Base-by-base conservation (phyloP, 805 yeast species). In the Myxozyma vanderwaltii region DNA sequence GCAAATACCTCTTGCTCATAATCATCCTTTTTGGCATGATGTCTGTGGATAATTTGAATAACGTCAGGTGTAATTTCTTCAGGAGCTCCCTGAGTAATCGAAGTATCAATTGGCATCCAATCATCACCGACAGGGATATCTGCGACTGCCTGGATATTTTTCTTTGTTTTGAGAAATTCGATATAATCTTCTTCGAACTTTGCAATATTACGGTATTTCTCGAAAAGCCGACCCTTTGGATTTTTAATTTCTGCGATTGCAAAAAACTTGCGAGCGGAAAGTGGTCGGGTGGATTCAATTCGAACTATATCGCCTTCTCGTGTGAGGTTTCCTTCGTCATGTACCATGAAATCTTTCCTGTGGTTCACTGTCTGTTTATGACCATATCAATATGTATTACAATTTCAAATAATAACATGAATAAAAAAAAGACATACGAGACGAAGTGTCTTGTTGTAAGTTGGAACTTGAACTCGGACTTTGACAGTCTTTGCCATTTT, bases 291-390 rank as follows among this genome's bases (percentile, higher is more conserved):
- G 62, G 75, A 74, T 74, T 92, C 96, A 58, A 92, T 89, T 74
- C 98, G 84, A 15, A 94, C 98, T 63, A 92, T 78, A 76, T 92
- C 99, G 46, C 99, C 99, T 72, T 91, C 96, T 71, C 91, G 86
- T 68, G 97, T 89, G 53, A 90, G 80, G 70, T 89, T 86, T 29
- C 89, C 90, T 76, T 92, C 97, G 73, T 92, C 99, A 73, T 92
- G 99, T 17, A 91, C 97, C 60, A 92, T 76, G 73, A 83, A 91
- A 70, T 89, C 95, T 69, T 87, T 88, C 77, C 91, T 83, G 69
- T 82, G 84, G 69, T 88, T 76, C 66, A 89, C 79, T 66, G 89
- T 89, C 75, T 78, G 36, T 51, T 88, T 26, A 23, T 3, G 17
- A 21, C 6, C 29, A 31, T 24, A 12, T 7, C 13, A 41, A 44